A percentile compares a stretch with the other conserved stretches of the same genome.
phyloP scores from a whole-genome alignment of 352 stramenopile genomes.

The Phytopythium montanum region DNA sequence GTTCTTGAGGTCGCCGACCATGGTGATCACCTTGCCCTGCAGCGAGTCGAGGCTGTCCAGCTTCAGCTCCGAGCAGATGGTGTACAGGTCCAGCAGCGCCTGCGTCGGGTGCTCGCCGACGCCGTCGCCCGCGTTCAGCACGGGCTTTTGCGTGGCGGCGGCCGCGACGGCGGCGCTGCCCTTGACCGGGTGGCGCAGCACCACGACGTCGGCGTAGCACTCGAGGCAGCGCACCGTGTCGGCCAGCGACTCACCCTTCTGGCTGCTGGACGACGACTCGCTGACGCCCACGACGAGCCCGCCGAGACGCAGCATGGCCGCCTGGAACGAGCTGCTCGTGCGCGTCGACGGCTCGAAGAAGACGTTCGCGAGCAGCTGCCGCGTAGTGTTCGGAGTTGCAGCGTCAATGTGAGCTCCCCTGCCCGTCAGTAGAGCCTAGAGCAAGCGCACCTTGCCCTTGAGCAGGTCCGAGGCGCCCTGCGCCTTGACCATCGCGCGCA shows the following conservation, averaged over 20 bases:
- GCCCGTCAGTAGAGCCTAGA: neutral
- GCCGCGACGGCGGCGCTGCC: conserved; percentile 82
- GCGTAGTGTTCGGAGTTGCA: too few species aligned
- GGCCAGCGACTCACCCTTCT: conserved; percentile 98
- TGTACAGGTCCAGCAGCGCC: conserved; percentile 98
- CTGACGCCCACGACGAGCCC: conserved; percentile 94
- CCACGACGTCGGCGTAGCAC: conserved; percentile 95
- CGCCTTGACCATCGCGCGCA: conserved; percentile 79
- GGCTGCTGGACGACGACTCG: conserved; percentile 91
- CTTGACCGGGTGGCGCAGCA: conserved; percentile 93
- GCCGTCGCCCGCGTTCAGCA: conserved; percentile 95
- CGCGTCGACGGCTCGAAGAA: conserved; percentile 99
- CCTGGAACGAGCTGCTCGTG: conserved; percentile 97
- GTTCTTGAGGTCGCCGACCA: conserved; percentile 99
- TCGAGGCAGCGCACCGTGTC: conserved; percentile 97
- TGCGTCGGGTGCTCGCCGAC: conserved; percentile 98
- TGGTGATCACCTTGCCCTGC: conserved; percentile 90
- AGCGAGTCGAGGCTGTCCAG: conserved; percentile 55
- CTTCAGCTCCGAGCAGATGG: conserved; percentile 91
- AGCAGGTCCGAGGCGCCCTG: conserved; percentile 72
- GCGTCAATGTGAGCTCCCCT: neutral
- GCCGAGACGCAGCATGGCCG: conserved; percentile 96
- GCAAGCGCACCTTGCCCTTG: conserved; percentile 61
- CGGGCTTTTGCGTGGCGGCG: conserved; percentile 82
- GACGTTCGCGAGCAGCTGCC: conserved; percentile 92